Percentiles rank a stretch among this genome's conserved stretches.
Conservation (phyloP, 805 yeast species). For the Spathaspora passalidarum region DNA sequence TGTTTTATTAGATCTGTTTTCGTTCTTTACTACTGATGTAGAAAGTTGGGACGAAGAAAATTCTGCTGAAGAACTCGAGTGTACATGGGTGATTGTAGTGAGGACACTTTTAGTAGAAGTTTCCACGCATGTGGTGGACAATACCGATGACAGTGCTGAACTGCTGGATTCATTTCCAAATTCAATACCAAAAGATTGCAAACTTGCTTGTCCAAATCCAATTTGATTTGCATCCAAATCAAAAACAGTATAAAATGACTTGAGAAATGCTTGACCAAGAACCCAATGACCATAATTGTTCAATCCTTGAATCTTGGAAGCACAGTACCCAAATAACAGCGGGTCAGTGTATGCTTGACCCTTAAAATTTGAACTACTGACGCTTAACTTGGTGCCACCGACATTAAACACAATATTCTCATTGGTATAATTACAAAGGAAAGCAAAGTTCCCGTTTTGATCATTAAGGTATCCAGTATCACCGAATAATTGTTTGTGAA, state of each 20-base stretch:
- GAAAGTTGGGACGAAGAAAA: background rate
- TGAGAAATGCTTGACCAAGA: conserved; percentile 60
- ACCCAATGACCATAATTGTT: conserved; percentile 47
- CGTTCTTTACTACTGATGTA: background rate
- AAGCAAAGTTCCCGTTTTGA: conserved; percentile 56
- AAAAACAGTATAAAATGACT: conserved; percentile 54
- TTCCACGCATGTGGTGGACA: background rate
- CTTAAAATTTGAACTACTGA: conserved; percentile 43
- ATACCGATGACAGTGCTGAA: background rate
- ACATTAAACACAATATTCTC: conserved; percentile 37
- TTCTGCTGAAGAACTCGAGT: background rate
- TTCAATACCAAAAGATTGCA: background rate
- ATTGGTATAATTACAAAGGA: conserved; percentile 50
- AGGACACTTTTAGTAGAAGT: background rate
- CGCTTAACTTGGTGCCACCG: conserved; percentile 40
- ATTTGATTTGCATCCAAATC: conserved; percentile 48
- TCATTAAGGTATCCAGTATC: conserved; percentile 45
- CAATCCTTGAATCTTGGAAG: conserved; percentile 63
- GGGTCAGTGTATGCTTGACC: conserved; percentile 43
- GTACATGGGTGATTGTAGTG: background rate
- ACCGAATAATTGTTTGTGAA: conserved; percentile 49
- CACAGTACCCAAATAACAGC: conserved; percentile 50
- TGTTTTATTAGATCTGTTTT: background rate
- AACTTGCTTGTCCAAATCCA: conserved; percentile 42
- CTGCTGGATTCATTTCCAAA: background rate